Percentiles rank a stretch among this genome's conserved stretches.
Conservation (phyloP, 1,139 yeast species). For the Pneumocystis sp. region DNA sequence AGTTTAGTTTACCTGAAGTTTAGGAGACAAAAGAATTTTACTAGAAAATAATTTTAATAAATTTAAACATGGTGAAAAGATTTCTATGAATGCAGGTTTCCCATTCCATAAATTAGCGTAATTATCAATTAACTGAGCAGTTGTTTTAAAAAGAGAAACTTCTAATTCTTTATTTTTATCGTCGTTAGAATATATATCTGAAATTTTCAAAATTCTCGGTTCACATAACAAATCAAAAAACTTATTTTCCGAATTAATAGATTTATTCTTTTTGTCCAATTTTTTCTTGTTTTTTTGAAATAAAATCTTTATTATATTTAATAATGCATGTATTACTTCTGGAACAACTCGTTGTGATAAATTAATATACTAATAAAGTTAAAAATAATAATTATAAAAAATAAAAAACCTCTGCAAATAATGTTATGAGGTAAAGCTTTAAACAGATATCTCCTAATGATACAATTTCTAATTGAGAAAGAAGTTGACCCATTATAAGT, state of each 20-base stretch:
- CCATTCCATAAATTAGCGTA: conserved; percentile 43
- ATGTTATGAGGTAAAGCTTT: conserved; percentile 51
- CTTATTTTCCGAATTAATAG: not conserved
- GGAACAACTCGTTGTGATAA: conserved; percentile 70
- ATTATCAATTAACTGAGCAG: conserved; percentile 3
- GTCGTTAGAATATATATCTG: not conserved
- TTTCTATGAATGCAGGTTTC: conserved; percentile 46
- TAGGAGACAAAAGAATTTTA: conserved; percentile 3
- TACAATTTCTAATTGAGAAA: conserved; percentile 36
- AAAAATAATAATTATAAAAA: not conserved
- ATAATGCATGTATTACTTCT: conserved; percentile 37
- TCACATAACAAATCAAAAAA: not conserved
- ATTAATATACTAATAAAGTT: conserved; percentile 41
- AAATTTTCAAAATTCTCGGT: not conserved
- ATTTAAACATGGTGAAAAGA: conserved; percentile 30
- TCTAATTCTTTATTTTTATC: not conserved
- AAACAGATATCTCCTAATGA: conserved; percentile 29
- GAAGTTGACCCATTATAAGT: conserved; percentile 54
- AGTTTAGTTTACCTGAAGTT: not conserved
- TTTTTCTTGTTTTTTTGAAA: not conserved
- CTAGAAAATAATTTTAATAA: conserved; percentile 6
- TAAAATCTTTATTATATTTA: not conserved
- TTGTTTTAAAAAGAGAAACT: conserved; percentile 4
- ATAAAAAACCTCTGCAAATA: conserved; percentile 30
- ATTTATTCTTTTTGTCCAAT: not conserved